Percentiles rank a stretch among this genome's conserved stretches.
Evolutionary conservation across 2,329 filamentous ascomycete genomes (phyloP).

Genomic region (Fusarium sarcochroum): DNA sequence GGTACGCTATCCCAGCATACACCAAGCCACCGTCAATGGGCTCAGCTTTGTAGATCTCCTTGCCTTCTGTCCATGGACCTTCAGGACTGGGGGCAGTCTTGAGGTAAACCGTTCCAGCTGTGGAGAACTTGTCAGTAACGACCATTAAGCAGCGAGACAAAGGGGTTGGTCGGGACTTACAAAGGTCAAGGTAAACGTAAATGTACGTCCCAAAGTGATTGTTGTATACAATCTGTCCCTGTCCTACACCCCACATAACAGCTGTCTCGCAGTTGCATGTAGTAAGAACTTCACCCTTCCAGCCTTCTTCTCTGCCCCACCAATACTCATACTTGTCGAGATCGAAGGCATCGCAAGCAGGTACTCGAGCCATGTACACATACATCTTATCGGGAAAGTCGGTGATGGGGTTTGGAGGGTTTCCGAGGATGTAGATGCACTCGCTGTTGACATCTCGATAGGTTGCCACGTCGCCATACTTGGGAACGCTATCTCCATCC

Average conservation of each 20-base stretch:
- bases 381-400: conserved; percentile 49
- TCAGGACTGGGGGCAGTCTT: conserved; percentile 46
- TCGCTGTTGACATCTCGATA: conserved; percentile 56
- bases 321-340: conserved; percentile 57
- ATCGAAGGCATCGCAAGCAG: conserved; percentile 54
- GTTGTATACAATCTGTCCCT: conserved; percentile 57
- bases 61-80: conserved; percentile 56
- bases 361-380: conserved; percentile 56
- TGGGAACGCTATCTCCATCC: conserved; percentile 48
- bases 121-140: background rate
- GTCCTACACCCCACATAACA: conserved; percentile 55
- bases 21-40: conserved; percentile 51
- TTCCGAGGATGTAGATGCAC: conserved; percentile 57
- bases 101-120: conserved; percentile 29
- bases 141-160: accelerated
- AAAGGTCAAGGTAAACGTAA: conserved; percentile 51
- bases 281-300: conserved; percentile 52
- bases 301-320: conserved; percentile 56
- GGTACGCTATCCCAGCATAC: conserved; percentile 57
- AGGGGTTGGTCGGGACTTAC: conserved; percentile 5
- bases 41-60: conserved; percentile 52
- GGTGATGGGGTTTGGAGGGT: conserved; percentile 52
- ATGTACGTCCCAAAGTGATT: conserved; percentile 54
- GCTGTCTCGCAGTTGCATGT: conserved; percentile 55
- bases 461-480: conserved; percentile 56